Evolutionary conservation across 169 alveolate genomes (phyloP), one percentile per base, ranked within the genome.

Genomic region (Eimeria praecox): DNA sequence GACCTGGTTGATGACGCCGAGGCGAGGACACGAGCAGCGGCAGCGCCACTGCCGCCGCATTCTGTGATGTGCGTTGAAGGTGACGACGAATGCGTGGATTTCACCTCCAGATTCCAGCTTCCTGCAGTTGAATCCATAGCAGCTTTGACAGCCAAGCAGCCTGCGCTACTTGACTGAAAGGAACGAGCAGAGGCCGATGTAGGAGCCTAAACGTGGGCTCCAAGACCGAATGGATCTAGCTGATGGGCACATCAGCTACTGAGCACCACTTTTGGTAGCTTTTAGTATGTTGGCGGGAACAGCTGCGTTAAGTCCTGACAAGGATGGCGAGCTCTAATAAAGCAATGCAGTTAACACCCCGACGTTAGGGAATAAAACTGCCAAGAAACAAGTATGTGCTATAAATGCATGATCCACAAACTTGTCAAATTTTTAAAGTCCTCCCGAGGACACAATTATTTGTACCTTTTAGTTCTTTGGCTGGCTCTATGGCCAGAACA

Each of bases 61-160:
- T 44, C 64, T 42, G 88, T 14, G 38, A 1, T 42, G 44, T 27
- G 49, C 0, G 42, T 27, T 44, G 62, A 27, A 44, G 62, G 44
- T 24, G 88, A 64, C 22, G 88, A 20, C 38, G 88, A 42, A 78
- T 20, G 9, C 3, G 40, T 30, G 54, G 52, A 6, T 46, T 49
- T 54, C 16, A 20, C 75, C 54, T 83, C 54, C 30, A 54, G 46
- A 35, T 33, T 52, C 66, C 35, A 20, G 90, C 91, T 5, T 46
- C 20, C 42, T 83, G 91, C 14, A 20, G 71, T 35, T 83, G 75
- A 83, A 46, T 83, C 91, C 91, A 83, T 83, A 27, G 73, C 52
- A 33, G 73, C 73, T 75, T 24, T 46, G 22, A 30, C 75, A 33
- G 33, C 69, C n/a, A 27, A 5, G 91, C 20, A 35, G 30, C 33